These are phyloP conservation scores for Mucuna pruriens DNA, from an alignment of 306 rosid genomes.

Conservation along the genomic window DNA sequence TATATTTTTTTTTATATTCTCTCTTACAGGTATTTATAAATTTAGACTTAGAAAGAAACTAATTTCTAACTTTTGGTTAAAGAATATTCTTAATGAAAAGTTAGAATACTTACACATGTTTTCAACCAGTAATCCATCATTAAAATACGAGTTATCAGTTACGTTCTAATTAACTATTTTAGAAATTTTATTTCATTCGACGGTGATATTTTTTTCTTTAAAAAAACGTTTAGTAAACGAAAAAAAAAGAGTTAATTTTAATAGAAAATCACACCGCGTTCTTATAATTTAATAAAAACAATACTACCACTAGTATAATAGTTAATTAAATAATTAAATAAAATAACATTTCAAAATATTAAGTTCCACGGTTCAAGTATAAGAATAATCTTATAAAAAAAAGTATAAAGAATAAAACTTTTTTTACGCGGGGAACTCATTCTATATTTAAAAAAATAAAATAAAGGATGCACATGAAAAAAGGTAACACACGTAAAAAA, in stretches of 20 bases:
- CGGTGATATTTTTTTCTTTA: neutral
- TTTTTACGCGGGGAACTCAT: neutral
- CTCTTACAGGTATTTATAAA: no score
- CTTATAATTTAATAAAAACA: neutral
- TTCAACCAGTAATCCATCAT: neutral
- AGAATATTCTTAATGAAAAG: neutral
- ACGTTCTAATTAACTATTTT: neutral
- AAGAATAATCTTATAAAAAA: neutral
- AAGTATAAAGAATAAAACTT: neutral
- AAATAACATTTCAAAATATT: neutral
- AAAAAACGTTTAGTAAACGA: neutral
- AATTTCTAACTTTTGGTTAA: neutral
- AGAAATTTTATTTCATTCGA: neutral
- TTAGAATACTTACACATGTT: no score
- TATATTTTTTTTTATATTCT: no score
- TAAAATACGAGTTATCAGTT: neutral
- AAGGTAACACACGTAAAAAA: neutral
- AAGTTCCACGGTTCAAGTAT: neutral
- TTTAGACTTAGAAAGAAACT: neutral
- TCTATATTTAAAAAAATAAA: neutral
- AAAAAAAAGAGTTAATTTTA: neutral
- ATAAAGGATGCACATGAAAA: neutral
- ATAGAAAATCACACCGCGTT: neutral
- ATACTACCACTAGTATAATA: neutral
- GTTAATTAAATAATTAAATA: neutral